These are phyloP conservation scores for Cryomyces minteri DNA, from an alignment of 495 filamentous ascomycete species.

Conservation along the genomic window DNA sequence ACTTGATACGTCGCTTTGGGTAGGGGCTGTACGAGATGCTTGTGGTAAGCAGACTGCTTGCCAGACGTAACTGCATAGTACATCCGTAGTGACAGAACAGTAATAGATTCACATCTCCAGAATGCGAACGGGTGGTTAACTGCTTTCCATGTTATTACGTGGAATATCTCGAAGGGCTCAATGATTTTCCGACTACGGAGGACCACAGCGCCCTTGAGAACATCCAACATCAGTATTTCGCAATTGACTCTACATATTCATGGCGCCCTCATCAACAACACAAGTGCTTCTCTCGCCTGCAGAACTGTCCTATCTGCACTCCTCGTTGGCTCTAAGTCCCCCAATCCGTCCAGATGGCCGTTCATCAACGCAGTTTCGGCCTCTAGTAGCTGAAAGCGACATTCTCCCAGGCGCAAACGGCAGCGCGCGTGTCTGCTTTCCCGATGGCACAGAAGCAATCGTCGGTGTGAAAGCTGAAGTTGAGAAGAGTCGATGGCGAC, in stretches of 20 bases:
- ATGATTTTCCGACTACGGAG: too few relatives aligned
- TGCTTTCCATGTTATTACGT: too few relatives aligned
- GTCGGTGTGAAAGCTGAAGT: conserved; percentile 92
- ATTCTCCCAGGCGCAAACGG: conserved; percentile 83
- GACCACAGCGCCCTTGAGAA: too few relatives aligned
- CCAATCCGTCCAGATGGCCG: conserved; percentile 84
- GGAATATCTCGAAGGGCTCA: too few relatives aligned
- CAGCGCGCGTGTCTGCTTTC: conserved; percentile 80
- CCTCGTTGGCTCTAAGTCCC: conserved; percentile 54
- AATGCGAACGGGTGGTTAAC: too few relatives aligned
- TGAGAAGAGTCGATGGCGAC: conserved; percentile 35
- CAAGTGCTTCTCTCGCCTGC: conserved; percentile 58
- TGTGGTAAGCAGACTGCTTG: too few relatives aligned
- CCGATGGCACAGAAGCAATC: conserved; percentile 87
- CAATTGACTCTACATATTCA: neutral
- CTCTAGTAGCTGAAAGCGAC: conserved; percentile 70
- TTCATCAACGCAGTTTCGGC: conserved; percentile 71
- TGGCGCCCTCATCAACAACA: conserved; percentile 14
- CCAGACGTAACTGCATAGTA: too few relatives aligned
- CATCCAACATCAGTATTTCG: too few relatives aligned
- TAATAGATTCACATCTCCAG: too few relatives aligned
- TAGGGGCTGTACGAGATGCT: too few relatives aligned
- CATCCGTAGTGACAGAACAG: too few relatives aligned
- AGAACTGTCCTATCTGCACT: conserved; percentile 90
- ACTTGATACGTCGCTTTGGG: too few relatives aligned